phyloP scores from a whole-genome alignment of 73 alveolate species.

The Uronychia binucleata region DNA sequence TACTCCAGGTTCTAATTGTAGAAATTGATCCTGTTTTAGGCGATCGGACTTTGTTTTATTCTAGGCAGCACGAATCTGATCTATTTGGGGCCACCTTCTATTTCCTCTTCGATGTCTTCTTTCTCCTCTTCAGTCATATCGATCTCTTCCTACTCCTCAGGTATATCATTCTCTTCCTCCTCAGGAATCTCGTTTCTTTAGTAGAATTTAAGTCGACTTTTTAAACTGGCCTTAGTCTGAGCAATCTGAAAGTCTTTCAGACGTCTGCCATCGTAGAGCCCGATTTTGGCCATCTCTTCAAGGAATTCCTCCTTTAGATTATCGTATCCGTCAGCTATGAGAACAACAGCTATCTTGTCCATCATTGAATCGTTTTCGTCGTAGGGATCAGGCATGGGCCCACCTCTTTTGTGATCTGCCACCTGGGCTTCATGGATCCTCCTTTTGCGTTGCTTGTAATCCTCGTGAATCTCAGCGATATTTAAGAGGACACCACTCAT shows the following conservation, averaged over 20 bases:
- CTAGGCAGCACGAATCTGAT: no score
- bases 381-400: no score
- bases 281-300: neutral
- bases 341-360: neutral
- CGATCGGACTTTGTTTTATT: no score
- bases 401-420: no score
- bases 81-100: neutral
- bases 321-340: conserved; percentile 53
- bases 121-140: neutral
- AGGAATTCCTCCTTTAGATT: conserved; percentile 15
- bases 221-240: no score
- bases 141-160: neutral
- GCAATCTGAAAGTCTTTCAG: neutral
- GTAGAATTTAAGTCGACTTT: no score
- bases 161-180: neutral
- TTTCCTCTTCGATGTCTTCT: neutral
- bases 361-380: no score
- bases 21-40: no score
- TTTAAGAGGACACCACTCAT: neutral
- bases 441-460: neutral
- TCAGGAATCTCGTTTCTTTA: neutral
- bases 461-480: neutral
- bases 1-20: no score
- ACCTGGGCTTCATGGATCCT: no score
- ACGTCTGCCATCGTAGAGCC: neutral